Base-by-base conservation (phyloP, 1,284 basidiomycete species). In the Xanthoconium separans region DNA sequence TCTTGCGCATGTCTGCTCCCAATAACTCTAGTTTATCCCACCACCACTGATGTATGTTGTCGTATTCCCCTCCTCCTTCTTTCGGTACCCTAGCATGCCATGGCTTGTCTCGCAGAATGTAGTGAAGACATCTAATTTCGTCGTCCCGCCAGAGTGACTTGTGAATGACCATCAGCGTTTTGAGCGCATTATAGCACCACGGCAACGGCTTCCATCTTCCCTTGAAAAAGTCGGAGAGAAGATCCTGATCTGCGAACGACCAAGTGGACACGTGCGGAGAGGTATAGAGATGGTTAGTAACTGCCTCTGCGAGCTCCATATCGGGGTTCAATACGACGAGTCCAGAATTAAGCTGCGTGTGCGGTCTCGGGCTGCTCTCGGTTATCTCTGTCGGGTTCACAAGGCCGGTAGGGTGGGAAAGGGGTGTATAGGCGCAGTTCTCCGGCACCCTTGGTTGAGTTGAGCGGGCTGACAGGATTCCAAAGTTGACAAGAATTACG, bases 211-310 rank as follows among this genome's bases (percentile, higher is more conserved):
- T 81, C 87, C 85, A 91, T 63, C 73, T 87, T 15, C 87, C 89
- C 49, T 77, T 72, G 76, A 95, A 98, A 65, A 86, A 84, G 33
- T 82, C 83, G 2, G 93, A 82, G 31, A 98, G 82, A 24, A 97
- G 80, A 65, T 98, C 95, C 72, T 98, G 95, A 69, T 98, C 95
- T 2, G 94, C 87, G 71, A 98, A 98, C 39, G 77, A 77, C 73
- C 88, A 95, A 1, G 78, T 78, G 6, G 82, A 63, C 15, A 97
- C 78, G 7, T 83, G 78, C 5, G 88, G 83, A 27, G 87, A 87
- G 2, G 84, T 88, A 51, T 77, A 68, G 49, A 98, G 81, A 69
- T 82, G 83, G 39, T 82, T 62, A 20, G 77, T 73, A 56, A 96
- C 79, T 15, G 66, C 65, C 10, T 75, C 58, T 54, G 82, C 77